Conservation (phyloP, 2,329 filamentous ascomycete genomes). For the Beauveria sp. region DNA sequence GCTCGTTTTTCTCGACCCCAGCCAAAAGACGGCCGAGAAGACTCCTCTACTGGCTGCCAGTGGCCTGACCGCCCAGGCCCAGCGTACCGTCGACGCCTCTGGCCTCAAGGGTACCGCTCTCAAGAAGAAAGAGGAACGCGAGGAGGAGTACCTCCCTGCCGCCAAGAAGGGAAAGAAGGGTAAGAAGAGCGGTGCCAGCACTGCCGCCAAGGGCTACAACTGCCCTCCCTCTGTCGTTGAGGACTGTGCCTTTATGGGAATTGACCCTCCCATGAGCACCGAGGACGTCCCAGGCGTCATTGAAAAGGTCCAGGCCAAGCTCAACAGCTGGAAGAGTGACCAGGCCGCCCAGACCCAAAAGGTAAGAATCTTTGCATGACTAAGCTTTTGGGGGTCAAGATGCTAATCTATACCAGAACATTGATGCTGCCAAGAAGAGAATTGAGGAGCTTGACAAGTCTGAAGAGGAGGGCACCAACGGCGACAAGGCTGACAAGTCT, state of each 20-base stretch:
- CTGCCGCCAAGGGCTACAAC: conserved; percentile 58
- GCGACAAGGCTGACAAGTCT: conserved; percentile 40
- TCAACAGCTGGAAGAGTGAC: conserved; percentile 83
- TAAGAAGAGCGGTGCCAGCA: conserved; percentile 52
- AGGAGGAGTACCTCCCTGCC: conserved; percentile 77
- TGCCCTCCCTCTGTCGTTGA: conserved; percentile 87
- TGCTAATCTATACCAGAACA: conserved; percentile 58
- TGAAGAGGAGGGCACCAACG: conserved; percentile 39
- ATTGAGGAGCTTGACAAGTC: conserved; percentile 74
- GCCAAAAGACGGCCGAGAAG: conserved; percentile 54
- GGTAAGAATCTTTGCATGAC: conserved; percentile 44
- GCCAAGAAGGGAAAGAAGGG: conserved; percentile 83
- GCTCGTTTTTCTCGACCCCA: conserved; percentile 85
- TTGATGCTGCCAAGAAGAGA: conserved; percentile 92
- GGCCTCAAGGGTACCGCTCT: conserved; percentile 79
- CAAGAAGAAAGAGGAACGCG: conserved; percentile 76
- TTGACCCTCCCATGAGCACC: conserved; percentile 82
- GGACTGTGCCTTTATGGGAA: conserved; percentile 73
- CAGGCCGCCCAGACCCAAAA: conserved; percentile 84
- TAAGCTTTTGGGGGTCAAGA: background rate
- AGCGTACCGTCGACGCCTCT: conserved; percentile 77
- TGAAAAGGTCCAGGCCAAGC: conserved; percentile 89
- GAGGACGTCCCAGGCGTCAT: conserved; percentile 70
- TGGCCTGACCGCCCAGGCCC: conserved; percentile 69
- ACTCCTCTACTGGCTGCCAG: conserved; percentile 55